Evolutionary conservation across 805 yeast genomes (phyloP).

Genomic region (Kuraishia piskuri): DNA sequence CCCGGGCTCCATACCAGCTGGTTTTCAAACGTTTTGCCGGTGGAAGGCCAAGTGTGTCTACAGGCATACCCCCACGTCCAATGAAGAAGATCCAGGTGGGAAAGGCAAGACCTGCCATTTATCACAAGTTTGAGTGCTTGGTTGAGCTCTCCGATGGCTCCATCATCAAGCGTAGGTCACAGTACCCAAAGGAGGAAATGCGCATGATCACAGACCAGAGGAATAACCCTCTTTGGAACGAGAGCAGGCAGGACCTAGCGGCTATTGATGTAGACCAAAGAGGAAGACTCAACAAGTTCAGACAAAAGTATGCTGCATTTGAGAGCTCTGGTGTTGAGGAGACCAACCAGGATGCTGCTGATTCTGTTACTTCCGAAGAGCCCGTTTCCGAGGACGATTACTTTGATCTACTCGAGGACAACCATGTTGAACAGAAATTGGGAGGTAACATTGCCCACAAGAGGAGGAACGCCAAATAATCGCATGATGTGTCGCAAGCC

Average conservation of each 20-base stretch:
- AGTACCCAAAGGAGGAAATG: conserved; percentile 80
- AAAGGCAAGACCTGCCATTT: conserved; percentile 88
- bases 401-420: conserved; percentile 48
- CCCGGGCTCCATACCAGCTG: background rate
- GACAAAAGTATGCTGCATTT: conserved; percentile 52
- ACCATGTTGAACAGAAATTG: conserved; percentile 24
- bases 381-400: conserved; percentile 34
- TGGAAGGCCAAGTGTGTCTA: conserved; percentile 19
- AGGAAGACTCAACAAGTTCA: conserved; percentile 72
- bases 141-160: conserved; percentile 96
- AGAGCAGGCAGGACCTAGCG: conserved; percentile 67
- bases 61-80: conserved; percentile 40
- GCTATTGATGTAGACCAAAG: conserved; percentile 75
- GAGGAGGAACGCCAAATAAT: background rate
- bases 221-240: conserved; percentile 83
- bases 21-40: conserved; percentile 10
- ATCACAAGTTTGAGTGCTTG: conserved; percentile 77
- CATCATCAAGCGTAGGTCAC: conserved; percentile 73
- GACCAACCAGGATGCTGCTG: conserved; percentile 9
- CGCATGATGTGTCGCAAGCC: background rate
- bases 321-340: conserved; percentile 19
- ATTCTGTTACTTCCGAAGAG: conserved; percentile 11
- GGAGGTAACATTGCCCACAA: conserved; percentile 26
- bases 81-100: conserved; percentile 65
- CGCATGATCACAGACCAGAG: conserved; percentile 85